These are phyloP conservation scores for Pelargonium myrrhifolium DNA, from an alignment of 441 rosid species.

Conservation along the genomic window DNA sequence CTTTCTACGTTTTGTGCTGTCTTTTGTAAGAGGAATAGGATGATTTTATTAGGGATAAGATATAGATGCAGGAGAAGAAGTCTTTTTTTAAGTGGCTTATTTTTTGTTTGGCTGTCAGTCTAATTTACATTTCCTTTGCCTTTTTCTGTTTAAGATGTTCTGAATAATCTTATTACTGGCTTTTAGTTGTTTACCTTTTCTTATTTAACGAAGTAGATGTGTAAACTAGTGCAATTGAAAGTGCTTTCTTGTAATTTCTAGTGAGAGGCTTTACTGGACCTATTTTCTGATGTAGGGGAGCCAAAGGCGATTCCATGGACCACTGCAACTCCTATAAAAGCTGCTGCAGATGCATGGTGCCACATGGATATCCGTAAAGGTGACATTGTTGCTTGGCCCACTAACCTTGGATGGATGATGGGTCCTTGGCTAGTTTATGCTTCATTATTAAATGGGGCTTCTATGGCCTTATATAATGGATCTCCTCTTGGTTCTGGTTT, in stretches of 20 bases:
- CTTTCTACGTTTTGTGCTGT: not conserved
- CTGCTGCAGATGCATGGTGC: constrained; percentile 99
- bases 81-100: not conserved
- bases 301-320: constrained; percentile 99
- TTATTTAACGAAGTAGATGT: not conserved
- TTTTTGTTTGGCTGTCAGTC: not conserved
- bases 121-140: not conserved
- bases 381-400: constrained; percentile 84
- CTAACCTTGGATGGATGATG: constrained; percentile 99
- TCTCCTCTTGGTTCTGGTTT: constrained; percentile 78
- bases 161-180: not conserved
- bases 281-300: constrained; percentile 56
- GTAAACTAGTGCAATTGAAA: not conserved
- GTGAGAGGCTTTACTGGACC: constrained; percentile 11
- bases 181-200: not conserved
- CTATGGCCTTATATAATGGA: constrained; percentile 82
- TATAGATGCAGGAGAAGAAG: not conserved
- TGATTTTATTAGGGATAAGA: not conserved
- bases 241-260: constrained; percentile 2
- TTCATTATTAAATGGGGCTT: constrained; percentile 75
- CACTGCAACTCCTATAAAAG: constrained; percentile 55
- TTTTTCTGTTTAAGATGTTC: not conserved
- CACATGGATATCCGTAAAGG: constrained; percentile 75
- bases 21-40: too few relatives aligned
- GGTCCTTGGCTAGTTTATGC: constrained; percentile 98